phyloP scores from a whole-genome alignment of 2,329 filamentous ascomycete species.

The Trichoderma guizhouense region DNA sequence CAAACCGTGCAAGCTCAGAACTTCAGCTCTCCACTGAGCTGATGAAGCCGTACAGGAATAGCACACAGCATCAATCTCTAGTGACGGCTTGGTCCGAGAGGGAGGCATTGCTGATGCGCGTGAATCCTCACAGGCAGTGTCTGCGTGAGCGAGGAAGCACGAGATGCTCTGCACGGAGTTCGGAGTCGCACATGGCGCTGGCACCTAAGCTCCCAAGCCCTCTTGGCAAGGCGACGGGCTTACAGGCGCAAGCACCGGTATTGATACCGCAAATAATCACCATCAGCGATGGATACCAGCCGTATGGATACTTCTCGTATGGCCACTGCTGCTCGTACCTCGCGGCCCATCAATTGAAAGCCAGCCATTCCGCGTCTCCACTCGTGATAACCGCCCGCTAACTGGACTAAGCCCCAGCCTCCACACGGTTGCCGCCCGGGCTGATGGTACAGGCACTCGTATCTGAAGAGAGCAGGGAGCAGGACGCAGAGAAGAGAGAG shows the following conservation, averaged over 20 bases:
- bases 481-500: neutral
- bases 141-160: neutral
- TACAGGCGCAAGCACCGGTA: neutral
- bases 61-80: neutral
- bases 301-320: constrained; percentile 13
- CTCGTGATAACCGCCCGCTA: constrained; percentile 17
- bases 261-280: neutral
- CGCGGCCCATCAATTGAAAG: neutral
- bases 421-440: constrained; percentile 17
- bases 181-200: neutral
- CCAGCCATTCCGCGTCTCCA: constrained; percentile 9
- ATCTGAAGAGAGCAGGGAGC: neutral
- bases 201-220: neutral
- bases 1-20: constrained; percentile 1
- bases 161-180: constrained; percentile 1
- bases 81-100: neutral
- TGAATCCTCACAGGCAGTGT: neutral
- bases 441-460: constrained; percentile 13
- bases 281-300: constrained; percentile 4
- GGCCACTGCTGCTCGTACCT: neutral
- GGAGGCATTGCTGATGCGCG: neutral
- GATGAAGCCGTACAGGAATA: neutral
- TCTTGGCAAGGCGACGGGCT: constrained; percentile 10
- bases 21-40: constrained; percentile 3
- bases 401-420: constrained; percentile 18